Conservation (phyloP, 331 rosid species). For the Cucumis variabilis region DNA sequence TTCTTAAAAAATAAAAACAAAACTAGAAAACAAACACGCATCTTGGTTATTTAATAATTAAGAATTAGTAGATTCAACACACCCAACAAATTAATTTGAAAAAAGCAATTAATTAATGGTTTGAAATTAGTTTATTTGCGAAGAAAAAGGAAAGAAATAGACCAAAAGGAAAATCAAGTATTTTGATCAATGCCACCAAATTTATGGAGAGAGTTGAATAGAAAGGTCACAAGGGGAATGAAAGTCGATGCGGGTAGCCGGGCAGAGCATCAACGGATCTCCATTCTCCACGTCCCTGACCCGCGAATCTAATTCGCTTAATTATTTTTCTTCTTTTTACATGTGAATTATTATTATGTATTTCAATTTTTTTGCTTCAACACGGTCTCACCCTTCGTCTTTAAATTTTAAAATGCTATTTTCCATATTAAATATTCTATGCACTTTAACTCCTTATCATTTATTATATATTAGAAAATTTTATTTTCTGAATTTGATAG, state of each 20-base stretch:
- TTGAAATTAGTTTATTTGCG: not conserved
- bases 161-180: not conserved
- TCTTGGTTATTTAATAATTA: no score
- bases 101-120: not conserved
- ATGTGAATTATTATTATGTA: not conserved
- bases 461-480: not conserved
- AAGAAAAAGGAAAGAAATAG: not conserved
- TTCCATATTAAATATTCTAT: not conserved
- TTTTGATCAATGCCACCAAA: not conserved
- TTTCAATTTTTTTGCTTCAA: not conserved
- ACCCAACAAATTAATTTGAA: no score
- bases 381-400: not conserved
- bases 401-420: not conserved
- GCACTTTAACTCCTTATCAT: not conserved
- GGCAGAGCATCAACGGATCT: not conserved
- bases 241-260: conserved; percentile 21
- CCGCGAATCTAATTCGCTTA: conserved; percentile 9
- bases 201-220: not conserved
- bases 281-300: not conserved
- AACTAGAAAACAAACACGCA: no score
- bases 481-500: not conserved
- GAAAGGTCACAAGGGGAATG: not conserved
- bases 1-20: no score
- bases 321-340: not conserved
- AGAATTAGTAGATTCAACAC: no score